A percentile compares a stretch with the other conserved stretches of the same genome.
These are phyloP conservation scores for Apophysomyces sp. DNA, from an alignment of 371 early-diverging fungal species.

Conservation along the genomic window DNA sequence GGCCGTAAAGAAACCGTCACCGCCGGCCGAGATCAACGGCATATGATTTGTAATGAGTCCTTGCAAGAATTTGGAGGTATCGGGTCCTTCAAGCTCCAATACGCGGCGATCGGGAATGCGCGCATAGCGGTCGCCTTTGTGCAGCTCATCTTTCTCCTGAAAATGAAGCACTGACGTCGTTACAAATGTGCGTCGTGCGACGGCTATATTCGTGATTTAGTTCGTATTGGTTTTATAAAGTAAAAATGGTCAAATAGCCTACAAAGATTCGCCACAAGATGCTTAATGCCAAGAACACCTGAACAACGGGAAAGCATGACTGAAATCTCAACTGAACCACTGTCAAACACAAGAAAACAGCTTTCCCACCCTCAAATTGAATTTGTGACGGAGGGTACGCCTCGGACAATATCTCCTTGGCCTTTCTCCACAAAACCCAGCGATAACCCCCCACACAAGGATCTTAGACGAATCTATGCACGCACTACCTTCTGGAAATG, in stretches of 20 bases:
- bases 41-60: slow-evolving; percentile 92
- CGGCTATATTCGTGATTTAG: neutral
- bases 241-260: neutral
- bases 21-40: slow-evolving; percentile 65
- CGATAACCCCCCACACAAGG: too few species aligned
- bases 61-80: slow-evolving; percentile 81
- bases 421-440: too few species aligned
- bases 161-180: neutral
- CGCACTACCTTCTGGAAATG: too few species aligned
- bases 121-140: slow-evolving; percentile 31
- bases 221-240: neutral
- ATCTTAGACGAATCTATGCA: too few species aligned
- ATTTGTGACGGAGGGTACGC: too few species aligned
- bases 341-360: too few species aligned
- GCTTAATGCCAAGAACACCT: neutral
- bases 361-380: too few species aligned
- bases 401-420: too few species aligned
- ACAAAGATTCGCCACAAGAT: neutral
- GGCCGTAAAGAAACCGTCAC: slow-evolving; percentile 67
- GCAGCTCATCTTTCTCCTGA: slow-evolving; percentile 14
- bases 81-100: slow-evolving; percentile 70
- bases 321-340: too few species aligned
- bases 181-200: neutral
- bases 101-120: slow-evolving; percentile 65
- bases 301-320: neutral